phyloP scores from a whole-genome alignment of 2,329 filamentous ascomycete species.

The Stagonosporopsis vannaccii region DNA sequence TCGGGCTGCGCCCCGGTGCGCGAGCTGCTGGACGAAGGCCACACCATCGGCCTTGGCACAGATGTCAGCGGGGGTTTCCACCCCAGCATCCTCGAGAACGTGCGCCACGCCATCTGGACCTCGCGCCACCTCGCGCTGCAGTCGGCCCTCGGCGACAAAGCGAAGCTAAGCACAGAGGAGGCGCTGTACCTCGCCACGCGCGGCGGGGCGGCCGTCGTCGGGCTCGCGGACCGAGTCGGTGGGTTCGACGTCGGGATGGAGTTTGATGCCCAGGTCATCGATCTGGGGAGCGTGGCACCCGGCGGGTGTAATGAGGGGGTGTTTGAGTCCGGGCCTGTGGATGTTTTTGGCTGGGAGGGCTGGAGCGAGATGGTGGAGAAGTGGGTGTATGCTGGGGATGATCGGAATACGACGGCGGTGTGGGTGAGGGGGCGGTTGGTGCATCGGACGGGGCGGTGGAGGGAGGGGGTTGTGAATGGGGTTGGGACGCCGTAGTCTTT shows the following conservation, averaged over 20 bases:
- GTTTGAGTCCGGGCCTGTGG: conserved; percentile 70
- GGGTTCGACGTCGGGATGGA: conserved; percentile 85
- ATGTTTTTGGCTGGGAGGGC: conserved; percentile 90
- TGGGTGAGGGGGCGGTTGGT: conserved; percentile 90
- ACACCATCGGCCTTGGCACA: conserved; percentile 86
- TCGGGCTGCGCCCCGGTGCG: conserved; percentile 80
- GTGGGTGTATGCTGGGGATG: conserved; percentile 94
- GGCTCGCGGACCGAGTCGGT: conserved; percentile 75
- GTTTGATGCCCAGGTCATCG: conserved; percentile 88
- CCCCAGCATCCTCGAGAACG: conserved; percentile 81
- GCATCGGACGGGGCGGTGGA: conserved; percentile 56
- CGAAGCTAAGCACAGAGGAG: conserved; percentile 83
- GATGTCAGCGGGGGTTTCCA: conserved; percentile 91
- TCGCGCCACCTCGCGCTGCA: conserved; percentile 73
- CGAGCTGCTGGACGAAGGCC: conserved; percentile 73
- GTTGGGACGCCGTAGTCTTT: conserved; percentile 5
- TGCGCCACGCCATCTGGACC: conserved; percentile 79
- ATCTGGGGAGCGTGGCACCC: conserved; percentile 58
- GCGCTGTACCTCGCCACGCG: conserved; percentile 84
- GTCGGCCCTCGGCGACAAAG: conserved; percentile 41
- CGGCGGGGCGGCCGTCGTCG: conserved; percentile 85
- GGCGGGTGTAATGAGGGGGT: conserved; percentile 45
- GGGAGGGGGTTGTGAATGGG: not conserved
- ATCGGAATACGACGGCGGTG: conserved; percentile 85
- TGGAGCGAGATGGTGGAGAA: conserved; percentile 89